Base-by-base conservation (phyloP, 1,284 basidiomycete genomes). In the Singerocomus inundabilis region DNA sequence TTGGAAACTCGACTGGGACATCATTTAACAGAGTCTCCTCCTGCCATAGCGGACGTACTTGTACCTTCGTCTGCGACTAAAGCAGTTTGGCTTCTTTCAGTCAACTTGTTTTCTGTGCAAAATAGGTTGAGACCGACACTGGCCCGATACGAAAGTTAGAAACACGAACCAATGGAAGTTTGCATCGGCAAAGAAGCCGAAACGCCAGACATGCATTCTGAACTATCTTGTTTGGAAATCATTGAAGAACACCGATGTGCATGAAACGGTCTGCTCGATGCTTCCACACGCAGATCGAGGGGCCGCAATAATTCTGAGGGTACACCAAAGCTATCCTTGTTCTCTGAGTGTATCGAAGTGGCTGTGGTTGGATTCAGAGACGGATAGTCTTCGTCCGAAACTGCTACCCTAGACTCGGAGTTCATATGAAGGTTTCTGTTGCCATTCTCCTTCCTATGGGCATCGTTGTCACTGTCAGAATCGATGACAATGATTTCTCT, bases 401-500 rank as follows among this genome's bases (percentile, higher is more conserved):
- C 34, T 12, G 6, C 28, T 13, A 18, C 21, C 9, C 10, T 5
- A 21, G 21, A 21, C 21, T 21, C 21, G n/a, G 24, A 15, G 13
- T 25, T 35, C 15, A 24, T 21, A 26, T 10, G 43, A 33, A 10
- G 2, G 1, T 16, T 21, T 39, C 21, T 24, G n/a, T 36, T 33
- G 30, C 37, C 43, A 13, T 39, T 44, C 16, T 41, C 39, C 40
- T 25, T 49, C 21, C 15, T 44, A 18, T 40, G 44, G n/a, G 50
- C 52, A 26, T 52, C 57, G 13, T 76, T 74, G 41, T 84, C 82
- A 28, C 69, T 70, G 57, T 80, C 79, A 26, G 81, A 82, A 58
- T 84, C 81, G 49, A 85, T 78, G 54, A 83, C 66, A 43, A 85
- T 81, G 49, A 81, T 63, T 33, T 81, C 75, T 48, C 59, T 63